These are phyloP conservation scores for Quercus variabilis DNA, from an alignment of 306 rosid species.

Conservation along the genomic window DNA sequence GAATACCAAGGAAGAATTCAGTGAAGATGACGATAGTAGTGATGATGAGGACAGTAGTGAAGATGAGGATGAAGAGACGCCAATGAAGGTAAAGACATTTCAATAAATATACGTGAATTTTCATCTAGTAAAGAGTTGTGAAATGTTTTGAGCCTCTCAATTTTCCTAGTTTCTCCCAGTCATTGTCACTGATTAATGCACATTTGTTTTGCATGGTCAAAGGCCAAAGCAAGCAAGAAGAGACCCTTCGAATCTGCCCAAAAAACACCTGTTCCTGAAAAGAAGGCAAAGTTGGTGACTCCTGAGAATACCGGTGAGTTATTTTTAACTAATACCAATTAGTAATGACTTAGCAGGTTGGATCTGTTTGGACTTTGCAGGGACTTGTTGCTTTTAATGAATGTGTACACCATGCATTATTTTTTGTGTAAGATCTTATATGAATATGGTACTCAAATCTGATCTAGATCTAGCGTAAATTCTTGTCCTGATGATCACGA, in stretches of 20 bases:
- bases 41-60: slow-evolving; percentile 36
- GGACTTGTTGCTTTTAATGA: background rate
- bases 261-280: slow-evolving; percentile 37
- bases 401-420: background rate
- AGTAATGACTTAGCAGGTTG: background rate
- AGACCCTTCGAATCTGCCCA: slow-evolving; percentile 38
- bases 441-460: background rate
- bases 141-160: too few relatives aligned
- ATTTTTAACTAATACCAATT: background rate
- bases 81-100: slow-evolving; percentile 39
- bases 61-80: slow-evolving; percentile 47
- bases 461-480: background rate
- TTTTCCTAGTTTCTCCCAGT: background rate
- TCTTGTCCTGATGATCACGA: background rate
- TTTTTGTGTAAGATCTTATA: background rate
- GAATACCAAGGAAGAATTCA: slow-evolving; percentile 20
- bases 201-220: background rate
- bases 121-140: too few relatives aligned
- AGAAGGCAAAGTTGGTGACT: slow-evolving; percentile 64
- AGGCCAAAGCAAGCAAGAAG: slow-evolving; percentile 49
- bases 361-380: background rate
- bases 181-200: background rate
- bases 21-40: slow-evolving; percentile 22
- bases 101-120: background rate
- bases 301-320: slow-evolving; percentile 58